Percentiles rank a stretch among this genome's conserved stretches.
These are phyloP conservation scores for Phtheirospermum japonicum DNA, from an alignment of 257 asterid species.

Conservation along the genomic window DNA sequence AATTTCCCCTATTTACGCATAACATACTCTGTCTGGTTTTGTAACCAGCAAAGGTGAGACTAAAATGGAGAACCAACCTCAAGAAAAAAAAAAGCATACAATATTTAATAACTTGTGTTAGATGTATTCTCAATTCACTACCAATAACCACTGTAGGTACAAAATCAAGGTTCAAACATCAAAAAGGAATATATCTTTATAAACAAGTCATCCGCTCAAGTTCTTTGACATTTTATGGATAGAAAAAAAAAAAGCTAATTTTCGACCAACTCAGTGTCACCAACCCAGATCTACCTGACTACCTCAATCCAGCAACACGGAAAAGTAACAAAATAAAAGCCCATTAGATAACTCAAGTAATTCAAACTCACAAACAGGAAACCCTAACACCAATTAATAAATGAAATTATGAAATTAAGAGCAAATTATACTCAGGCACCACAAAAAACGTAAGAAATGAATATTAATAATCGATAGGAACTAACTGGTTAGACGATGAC, in stretches of 20 bases:
- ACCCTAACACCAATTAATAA: conserved; percentile 13
- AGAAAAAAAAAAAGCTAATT: conserved; percentile 22
- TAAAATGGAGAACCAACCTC: not conserved
- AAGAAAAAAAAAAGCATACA: not conserved
- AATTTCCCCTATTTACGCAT: conserved; percentile 6
- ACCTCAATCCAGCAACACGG: conserved; percentile 20
- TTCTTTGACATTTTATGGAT: not conserved
- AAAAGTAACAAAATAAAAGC: conserved; percentile 15
- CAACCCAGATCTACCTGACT: conserved; percentile 30
- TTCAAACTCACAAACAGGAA: not conserved
- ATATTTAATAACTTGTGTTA: not conserved
- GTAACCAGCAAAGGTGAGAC: not conserved
- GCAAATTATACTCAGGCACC: not conserved
- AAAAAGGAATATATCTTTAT: not conserved
- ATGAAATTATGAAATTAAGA: conserved; percentile 6
- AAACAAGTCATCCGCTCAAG: not conserved
- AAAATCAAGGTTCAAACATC: conserved; percentile 12
- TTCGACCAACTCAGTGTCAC: conserved; percentile 7
- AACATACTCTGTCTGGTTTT: not conserved
- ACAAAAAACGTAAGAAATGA: not conserved
- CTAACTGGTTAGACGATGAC: conserved; percentile 89
- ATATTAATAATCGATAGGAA: not conserved
- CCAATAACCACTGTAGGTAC: not conserved
- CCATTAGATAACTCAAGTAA: conserved; percentile 21
- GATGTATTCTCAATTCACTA: not conserved